These are phyloP conservation scores for Podila verticillata DNA, from an alignment of 192 early-diverging fungal genomes.

Conservation along the genomic window DNA sequence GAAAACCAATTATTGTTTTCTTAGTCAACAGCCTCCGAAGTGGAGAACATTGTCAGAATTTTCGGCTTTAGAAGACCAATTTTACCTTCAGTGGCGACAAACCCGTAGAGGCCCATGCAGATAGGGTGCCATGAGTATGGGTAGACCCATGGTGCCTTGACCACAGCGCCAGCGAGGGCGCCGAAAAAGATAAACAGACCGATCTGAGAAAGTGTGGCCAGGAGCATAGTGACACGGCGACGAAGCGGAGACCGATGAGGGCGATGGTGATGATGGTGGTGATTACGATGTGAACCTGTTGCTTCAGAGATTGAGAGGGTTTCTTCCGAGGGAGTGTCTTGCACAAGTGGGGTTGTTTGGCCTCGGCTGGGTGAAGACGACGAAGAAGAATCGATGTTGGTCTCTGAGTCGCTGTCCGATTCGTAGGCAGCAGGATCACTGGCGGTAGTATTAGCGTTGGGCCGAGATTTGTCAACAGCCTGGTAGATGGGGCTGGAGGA, in stretches of 20 bases:
- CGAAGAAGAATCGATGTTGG: background rate
- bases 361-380: background rate
- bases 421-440: background rate
- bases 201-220: slow-evolving; percentile 22
- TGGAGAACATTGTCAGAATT: too few relatives aligned
- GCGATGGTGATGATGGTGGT: slow-evolving; percentile 10
- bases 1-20: background rate
- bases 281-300: background rate
- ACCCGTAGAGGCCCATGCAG: slow-evolving; percentile 46
- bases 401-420: background rate
- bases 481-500: background rate
- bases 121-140: slow-evolving; percentile 51
- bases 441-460: background rate
- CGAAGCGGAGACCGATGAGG: background rate
- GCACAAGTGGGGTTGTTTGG: too few relatives aligned
- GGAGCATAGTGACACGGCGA: background rate
- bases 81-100: slow-evolving; percentile 43
- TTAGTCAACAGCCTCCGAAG: background rate
- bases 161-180: slow-evolving; percentile 7
- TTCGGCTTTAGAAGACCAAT: too few relatives aligned
- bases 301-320: too few relatives aligned
- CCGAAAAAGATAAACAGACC: slow-evolving; percentile 39
- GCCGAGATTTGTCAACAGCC: background rate
- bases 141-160: slow-evolving; percentile 42
- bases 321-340: too few relatives aligned